Percentiles rank a stretch among this genome's conserved stretches.
Evolutionary conservation across 2,329 filamentous ascomycete genomes (phyloP).

Genomic region (Fusarium sambucinum): DNA sequence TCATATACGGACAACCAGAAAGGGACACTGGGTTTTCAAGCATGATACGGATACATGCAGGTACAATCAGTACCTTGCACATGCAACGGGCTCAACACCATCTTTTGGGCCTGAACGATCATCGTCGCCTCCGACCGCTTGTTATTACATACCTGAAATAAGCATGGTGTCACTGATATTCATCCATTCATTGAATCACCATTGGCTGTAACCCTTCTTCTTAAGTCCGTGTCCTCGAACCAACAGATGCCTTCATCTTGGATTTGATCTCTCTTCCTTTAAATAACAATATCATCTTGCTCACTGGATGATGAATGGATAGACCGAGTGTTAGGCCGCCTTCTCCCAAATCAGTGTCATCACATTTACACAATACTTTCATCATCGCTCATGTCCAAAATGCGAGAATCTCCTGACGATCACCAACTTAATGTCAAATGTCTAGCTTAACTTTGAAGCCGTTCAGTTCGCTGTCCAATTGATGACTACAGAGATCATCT

Average conservation of each 20-base stretch:
- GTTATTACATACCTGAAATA: conserved; percentile 7
- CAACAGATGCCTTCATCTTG: conserved; percentile 3
- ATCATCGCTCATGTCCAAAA: not conserved
- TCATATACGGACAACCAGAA: not conserved
- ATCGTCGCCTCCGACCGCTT: conserved; percentile 22
- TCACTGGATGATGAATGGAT: not conserved
- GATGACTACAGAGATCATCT: not conserved
- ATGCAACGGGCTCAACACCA: conserved; percentile 14
- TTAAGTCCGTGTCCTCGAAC: conserved; percentile 1
- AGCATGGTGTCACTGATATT: conserved; percentile 12
- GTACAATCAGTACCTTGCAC: conserved; percentile 23
- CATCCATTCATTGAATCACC: not conserved
- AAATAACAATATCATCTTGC: conserved; percentile 7
- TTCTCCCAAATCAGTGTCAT: not conserved
- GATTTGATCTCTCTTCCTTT: not conserved
- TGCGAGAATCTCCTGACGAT: conserved; percentile 37
- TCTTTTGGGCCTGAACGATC: conserved; percentile 20
- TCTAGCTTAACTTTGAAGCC: conserved; percentile 25
- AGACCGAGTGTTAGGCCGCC: not conserved
- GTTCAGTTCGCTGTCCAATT: conserved; percentile 21
- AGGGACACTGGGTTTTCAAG: not conserved
- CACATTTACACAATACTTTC: conserved; percentile 12
- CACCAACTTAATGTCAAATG: conserved; percentile 18
- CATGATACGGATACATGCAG: conserved; percentile 15
- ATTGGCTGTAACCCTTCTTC: conserved; percentile 31